These are phyloP conservation scores for Microsporum audouinii DNA, from an alignment of 2,329 filamentous ascomycete species.

Conservation along the genomic window DNA sequence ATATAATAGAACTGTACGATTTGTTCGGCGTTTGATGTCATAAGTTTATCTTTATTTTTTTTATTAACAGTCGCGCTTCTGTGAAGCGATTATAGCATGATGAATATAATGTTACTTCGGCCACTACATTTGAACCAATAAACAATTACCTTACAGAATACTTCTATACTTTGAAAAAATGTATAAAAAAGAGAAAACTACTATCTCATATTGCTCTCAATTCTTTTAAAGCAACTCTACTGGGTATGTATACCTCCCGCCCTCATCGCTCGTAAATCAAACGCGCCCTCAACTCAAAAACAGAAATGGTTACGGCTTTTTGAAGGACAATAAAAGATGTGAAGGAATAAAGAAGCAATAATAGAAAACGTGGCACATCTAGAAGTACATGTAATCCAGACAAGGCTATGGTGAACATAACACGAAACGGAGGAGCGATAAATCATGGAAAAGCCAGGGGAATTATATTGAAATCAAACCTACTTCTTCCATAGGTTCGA, in stretches of 20 bases:
- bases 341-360: neutral
- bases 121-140: neutral
- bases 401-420: neutral
- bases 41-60: neutral
- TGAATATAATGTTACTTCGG: neutral
- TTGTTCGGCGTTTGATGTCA: neutral
- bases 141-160: neutral
- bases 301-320: neutral
- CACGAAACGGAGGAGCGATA: neutral
- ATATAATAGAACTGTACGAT: neutral
- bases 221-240: neutral
- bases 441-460: neutral
- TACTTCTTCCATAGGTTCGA: neutral
- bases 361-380: slow-evolving; percentile 1
- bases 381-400: neutral
- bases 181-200: neutral
- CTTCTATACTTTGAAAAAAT: too few species aligned
- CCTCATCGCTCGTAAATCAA: neutral
- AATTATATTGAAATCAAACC: neutral
- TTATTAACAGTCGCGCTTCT: neutral
- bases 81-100: neutral
- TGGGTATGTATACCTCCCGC: neutral
- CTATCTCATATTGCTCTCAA: neutral
- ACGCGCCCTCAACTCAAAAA: neutral
- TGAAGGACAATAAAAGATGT: neutral